Evolutionary conservation across 225 moss, liverwort and hornwort genomes (phyloP).

Genomic region (Thuidium tamariscinum): DNA sequence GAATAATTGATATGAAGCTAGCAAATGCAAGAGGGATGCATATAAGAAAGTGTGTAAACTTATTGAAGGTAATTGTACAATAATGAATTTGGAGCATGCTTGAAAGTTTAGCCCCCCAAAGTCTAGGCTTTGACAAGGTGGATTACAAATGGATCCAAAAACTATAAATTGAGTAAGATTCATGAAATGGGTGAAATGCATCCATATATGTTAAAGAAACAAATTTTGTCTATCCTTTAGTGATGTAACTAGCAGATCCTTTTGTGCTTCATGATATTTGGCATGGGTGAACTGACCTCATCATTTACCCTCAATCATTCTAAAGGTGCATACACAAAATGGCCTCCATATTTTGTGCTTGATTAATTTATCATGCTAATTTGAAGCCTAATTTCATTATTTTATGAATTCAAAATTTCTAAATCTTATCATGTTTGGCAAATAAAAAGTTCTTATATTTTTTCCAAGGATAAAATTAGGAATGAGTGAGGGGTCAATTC

Average conservation of each 20-base stretch:
- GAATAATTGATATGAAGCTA: accelerated
- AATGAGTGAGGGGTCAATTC: no score
- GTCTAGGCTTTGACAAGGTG: accelerated
- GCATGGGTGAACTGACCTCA: no score
- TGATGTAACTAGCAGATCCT: background rate
- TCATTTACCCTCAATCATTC: no score
- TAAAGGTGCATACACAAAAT: no score
- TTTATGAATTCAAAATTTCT: no score
- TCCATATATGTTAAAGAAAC: accelerated
- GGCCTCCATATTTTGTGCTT: no score
- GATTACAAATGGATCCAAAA: no score
- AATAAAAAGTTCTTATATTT: no score
- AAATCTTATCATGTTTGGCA: no score
- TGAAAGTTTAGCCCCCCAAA: background rate
- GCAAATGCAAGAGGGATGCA: background rate
- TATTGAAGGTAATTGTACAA: accelerated
- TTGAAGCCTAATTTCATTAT: no score
- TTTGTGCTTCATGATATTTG: background rate
- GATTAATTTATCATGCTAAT: no score
- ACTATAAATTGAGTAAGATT: accelerated
- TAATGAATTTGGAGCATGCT: accelerated
- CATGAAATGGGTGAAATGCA: background rate
- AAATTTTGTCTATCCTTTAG: background rate
- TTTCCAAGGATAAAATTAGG: no score
- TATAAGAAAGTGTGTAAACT: background rate